phyloP scores from a whole-genome alignment of 1,284 basidiomycete genomes.

The Ustilago shanxiensis region DNA sequence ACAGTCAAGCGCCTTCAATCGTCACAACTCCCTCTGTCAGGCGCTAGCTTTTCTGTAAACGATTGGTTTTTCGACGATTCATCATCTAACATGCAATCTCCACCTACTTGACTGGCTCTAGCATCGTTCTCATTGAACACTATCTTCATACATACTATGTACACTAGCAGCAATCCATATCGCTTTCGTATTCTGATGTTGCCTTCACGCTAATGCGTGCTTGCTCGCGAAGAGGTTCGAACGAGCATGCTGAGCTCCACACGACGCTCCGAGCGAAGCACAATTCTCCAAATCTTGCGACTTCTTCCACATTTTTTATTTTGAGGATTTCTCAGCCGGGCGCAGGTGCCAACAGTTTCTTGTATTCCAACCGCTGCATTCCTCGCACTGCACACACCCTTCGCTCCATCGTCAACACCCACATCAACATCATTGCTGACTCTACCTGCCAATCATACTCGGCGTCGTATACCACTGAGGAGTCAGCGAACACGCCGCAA shows the following conservation, averaged over 20 bases:
- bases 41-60: not conserved
- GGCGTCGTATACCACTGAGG: not conserved
- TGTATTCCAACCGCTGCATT: not conserved
- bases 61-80: not conserved
- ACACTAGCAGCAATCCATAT: slow-evolving; percentile 33
- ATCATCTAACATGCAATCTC: not conserved
- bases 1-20: not conserved
- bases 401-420: not conserved
- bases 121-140: not conserved
- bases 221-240: not conserved
- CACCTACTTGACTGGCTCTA: not conserved
- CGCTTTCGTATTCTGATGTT: not conserved
- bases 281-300: slow-evolving; percentile 5
- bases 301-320: slow-evolving; percentile 24
- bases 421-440: not conserved
- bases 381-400: not conserved
- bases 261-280: not conserved
- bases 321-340: slow-evolving; percentile 5
- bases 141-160: slow-evolving; percentile 20
- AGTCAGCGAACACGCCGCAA: not conserved
- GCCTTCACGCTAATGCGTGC: not conserved
- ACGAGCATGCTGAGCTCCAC: not conserved
- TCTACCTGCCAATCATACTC: not conserved
- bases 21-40: no score
- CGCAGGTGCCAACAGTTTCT: slow-evolving; percentile 12